A percentile compares a stretch with the other conserved stretches of the same genome.
Evolutionary conservation across 2,329 filamentous ascomycete genomes (phyloP).

Genomic region (Pseudogymnoascus sp.): DNA sequence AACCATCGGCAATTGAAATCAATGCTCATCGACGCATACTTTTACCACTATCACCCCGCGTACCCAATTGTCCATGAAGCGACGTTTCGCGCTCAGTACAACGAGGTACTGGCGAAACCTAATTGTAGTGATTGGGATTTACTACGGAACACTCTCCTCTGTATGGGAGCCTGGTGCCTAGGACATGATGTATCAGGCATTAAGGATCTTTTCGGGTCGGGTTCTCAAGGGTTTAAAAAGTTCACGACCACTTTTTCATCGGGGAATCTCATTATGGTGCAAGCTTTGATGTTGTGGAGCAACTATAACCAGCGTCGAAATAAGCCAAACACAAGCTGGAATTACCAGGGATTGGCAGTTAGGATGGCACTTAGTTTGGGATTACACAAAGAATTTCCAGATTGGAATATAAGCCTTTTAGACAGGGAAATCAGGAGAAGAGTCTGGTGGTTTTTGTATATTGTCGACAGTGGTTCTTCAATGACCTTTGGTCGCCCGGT

Average conservation of each 20-base stretch:
- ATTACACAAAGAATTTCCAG: slow-evolving; percentile 34
- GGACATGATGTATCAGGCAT: slow-evolving; percentile 22
- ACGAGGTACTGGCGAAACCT: slow-evolving; percentile 27
- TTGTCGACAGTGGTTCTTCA: slow-evolving; percentile 10
- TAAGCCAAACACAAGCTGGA: slow-evolving; percentile 39
- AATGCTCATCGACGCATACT: slow-evolving; percentile 3
- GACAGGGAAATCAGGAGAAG: slow-evolving; percentile 15
- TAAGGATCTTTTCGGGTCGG: slow-evolving; percentile 20
- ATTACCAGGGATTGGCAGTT: slow-evolving; percentile 37
- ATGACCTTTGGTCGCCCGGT: not conserved
- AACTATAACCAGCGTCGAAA: slow-evolving; percentile 40
- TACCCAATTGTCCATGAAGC: slow-evolving; percentile 9
- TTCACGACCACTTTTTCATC: slow-evolving; percentile 23
- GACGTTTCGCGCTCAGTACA: slow-evolving; percentile 20
- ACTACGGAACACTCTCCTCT: slow-evolving; percentile 29
- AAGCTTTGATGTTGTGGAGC: slow-evolving; percentile 25
- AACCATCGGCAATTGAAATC: not conserved
- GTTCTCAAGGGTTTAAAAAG: not conserved
- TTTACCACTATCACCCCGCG: not conserved
- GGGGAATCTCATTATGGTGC: slow-evolving; percentile 27
- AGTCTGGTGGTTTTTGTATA: slow-evolving; percentile 18
- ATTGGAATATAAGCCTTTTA: slow-evolving; percentile 21
- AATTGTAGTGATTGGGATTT: slow-evolving; percentile 25
- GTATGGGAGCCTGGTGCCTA: slow-evolving; percentile 29
- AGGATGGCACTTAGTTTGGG: slow-evolving; percentile 41